Evolutionary conservation across 1,139 yeast species (phyloP).

Genomic region (Lodderomyces theae): DNA sequence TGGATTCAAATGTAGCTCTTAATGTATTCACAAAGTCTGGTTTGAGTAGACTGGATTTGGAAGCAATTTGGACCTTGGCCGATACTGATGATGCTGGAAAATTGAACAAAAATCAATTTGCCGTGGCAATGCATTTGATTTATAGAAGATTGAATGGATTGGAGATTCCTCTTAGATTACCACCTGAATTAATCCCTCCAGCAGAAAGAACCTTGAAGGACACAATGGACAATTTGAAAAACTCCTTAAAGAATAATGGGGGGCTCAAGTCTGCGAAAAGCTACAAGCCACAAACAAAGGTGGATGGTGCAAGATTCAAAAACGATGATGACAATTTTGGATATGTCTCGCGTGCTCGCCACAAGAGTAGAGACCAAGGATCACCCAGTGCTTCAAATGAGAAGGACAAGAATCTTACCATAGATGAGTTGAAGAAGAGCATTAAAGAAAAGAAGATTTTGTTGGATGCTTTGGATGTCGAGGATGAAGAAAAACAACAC

Average conservation of each 20-base stretch:
- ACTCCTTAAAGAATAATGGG: conserved; percentile 40
- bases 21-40: conserved; percentile 90
- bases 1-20: conserved; percentile 82
- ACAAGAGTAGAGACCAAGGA: conserved; percentile 37
- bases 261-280: conserved; percentile 26
- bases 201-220: conserved; percentile 63
- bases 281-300: conserved; percentile 22
- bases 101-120: conserved; percentile 73
- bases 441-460: conserved; percentile 69
- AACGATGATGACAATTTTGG: conserved; percentile 63
- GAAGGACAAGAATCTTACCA: conserved; percentile 30
- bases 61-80: conserved; percentile 82
- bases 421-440: conserved; percentile 57
- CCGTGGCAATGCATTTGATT: conserved; percentile 80
- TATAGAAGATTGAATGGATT: conserved; percentile 72
- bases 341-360: conserved; percentile 67
- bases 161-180: conserved; percentile 68
- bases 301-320: conserved; percentile 63
- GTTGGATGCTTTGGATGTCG: conserved; percentile 69
- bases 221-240: conserved; percentile 41
- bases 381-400: conserved; percentile 16
- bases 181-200: conserved; percentile 75
- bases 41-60: conserved; percentile 77
- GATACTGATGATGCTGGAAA: conserved; percentile 71
- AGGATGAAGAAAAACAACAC: conserved; percentile 44